These are phyloP conservation scores for Raphanus raphanistrum DNA, from an alignment of 345 rosid species.

Conservation along the genomic window DNA sequence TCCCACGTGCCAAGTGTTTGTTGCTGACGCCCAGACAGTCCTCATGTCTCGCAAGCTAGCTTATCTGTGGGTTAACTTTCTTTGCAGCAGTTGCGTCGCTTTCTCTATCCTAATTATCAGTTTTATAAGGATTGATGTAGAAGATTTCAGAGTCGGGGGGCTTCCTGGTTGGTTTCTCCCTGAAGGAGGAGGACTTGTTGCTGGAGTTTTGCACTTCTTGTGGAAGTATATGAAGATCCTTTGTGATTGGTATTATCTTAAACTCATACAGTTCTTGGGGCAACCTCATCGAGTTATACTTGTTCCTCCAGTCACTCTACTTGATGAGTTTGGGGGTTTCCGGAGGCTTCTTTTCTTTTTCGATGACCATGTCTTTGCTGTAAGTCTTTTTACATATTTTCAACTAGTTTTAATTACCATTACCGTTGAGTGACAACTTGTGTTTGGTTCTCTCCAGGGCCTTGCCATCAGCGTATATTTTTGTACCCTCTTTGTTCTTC, in stretches of 20 bases:
- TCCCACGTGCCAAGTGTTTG: background rate
- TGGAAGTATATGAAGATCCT: constrained; percentile 14
- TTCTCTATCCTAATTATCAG: no score
- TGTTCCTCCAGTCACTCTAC: background rate
- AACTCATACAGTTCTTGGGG: background rate
- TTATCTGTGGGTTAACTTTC: background rate
- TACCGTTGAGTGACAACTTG: no score
- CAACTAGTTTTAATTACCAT: no score
- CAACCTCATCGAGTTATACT: background rate
- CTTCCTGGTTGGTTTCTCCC: background rate
- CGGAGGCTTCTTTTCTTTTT: constrained; percentile 19
- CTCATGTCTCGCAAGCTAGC: background rate
- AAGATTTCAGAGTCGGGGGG: background rate
- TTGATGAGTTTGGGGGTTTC: constrained; percentile 20
- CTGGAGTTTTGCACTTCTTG: background rate
- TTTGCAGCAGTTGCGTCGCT: no score
- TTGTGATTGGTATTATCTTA: constrained; percentile 12
- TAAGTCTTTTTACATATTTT: background rate
- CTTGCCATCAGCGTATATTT: no score
- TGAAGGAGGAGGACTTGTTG: no score
- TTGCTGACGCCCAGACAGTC: background rate
- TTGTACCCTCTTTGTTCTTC: no score
- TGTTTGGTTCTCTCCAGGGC: no score
- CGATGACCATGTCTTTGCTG: constrained; percentile 23
- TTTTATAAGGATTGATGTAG: background rate